Evolutionary conservation across 805 yeast species (phyloP), one percentile per base, ranked within the genome.

Genomic region (Candida sanyiensis): DNA sequence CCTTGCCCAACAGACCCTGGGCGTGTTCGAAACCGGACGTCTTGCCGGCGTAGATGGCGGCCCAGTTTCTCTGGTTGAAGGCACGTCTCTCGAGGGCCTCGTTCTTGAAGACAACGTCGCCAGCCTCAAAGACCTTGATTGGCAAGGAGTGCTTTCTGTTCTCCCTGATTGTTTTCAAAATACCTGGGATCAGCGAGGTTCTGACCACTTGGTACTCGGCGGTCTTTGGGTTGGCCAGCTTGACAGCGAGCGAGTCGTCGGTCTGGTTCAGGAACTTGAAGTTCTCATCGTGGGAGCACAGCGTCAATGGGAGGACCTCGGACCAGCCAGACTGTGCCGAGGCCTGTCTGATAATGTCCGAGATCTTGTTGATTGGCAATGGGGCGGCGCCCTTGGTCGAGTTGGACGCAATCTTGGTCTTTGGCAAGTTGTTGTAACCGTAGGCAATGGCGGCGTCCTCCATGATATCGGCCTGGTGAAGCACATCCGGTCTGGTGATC

Each of bases 391-490:
- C 81, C 39, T 75, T 70, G 47, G 83, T 77, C 8, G 95, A 75
- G 41, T 80, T 80, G 23, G 86, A 72, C 49, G 87, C 74, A 56
- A 93, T 86, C 49, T 75, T 75, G 37, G 93, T 79, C 65, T 81
- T 86, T 47, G 73, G 75, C 57, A 93, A 72, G 59, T 85, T 87
- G 66, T 89, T 83, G 72, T 83, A 93, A 42, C 98, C 99, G 59
- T 87, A 93, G 22, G 87, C 94, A 57, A 93, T 83, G 34, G 96
- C 98, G 35, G 90, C 96, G 63, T 93, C 99, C 65, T 93, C 99
- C 95, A 93, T 85, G 50, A 93, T 81, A 65, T 93, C 99, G 72
- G 97, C 90, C 61, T 87, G 95, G 64, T 93, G 99, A 56, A 93
- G 72, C 46, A 93, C 75, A 64, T 93, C 99, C 9, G 97, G 80